Percentiles rank a stretch among this genome's conserved stretches.
phyloP scores from a whole-genome alignment of 2,329 filamentous ascomycete species.

The Aspergillus sergii region DNA sequence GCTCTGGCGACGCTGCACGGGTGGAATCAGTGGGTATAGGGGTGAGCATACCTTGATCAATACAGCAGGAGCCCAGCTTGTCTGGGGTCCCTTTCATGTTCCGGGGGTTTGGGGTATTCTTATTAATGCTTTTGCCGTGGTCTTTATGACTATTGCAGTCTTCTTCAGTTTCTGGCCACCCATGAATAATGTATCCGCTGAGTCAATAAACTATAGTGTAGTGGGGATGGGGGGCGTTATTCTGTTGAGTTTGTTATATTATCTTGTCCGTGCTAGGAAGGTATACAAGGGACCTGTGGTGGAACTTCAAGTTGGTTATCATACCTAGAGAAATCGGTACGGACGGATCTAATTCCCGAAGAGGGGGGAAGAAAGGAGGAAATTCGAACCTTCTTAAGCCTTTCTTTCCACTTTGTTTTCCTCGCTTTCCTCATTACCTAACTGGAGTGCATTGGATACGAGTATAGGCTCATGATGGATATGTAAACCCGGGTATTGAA shows the following conservation, averaged over 20 bases:
- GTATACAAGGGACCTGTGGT: neutral
- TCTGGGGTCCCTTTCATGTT: constrained; percentile 33
- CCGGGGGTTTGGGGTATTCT: constrained; percentile 39
- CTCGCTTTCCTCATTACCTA: neutral
- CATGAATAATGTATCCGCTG: neutral
- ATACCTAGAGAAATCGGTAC: neutral
- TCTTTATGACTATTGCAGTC: constrained; percentile 51
- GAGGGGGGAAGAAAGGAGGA: neutral
- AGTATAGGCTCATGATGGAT: too few species aligned
- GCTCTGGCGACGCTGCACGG: constrained; percentile 30
- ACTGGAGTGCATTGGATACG: too few species aligned
- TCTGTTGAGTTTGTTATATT: neutral
- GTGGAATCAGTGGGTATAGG: constrained; percentile 20
- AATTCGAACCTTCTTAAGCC: neutral
- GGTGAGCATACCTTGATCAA: constrained; percentile 23
- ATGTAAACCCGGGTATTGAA: too few species aligned
- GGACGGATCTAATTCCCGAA: neutral
- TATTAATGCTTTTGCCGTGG: constrained; percentile 49
- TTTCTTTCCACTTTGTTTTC: neutral
- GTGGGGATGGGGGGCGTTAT: neutral
- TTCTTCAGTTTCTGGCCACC: constrained; percentile 55
- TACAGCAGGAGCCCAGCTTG: constrained; percentile 29
- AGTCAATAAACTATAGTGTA: constrained; percentile 1
- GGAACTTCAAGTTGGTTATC: neutral
- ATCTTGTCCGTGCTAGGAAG: neutral